phyloP scores from a whole-genome alignment of 805 yeast species.

The Grigorovia transvaalensis region DNA sequence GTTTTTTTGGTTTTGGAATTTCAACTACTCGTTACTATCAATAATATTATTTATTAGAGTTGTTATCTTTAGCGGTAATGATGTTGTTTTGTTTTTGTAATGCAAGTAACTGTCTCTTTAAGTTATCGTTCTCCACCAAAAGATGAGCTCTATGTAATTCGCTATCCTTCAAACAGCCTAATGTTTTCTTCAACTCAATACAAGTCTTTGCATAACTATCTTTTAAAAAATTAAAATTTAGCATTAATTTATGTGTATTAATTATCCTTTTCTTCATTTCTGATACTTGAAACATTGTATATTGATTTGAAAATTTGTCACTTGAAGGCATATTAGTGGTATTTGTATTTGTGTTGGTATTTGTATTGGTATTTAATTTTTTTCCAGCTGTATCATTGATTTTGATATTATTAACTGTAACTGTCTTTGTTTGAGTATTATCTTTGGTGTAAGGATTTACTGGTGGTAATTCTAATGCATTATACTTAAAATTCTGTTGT shows the following conservation, averaged over 20 bases:
- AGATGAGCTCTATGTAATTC: constrained; percentile 30
- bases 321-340: background rate
- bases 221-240: constrained; percentile 26
- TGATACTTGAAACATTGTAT: constrained; percentile 23
- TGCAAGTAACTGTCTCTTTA: constrained; percentile 19
- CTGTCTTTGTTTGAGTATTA: constrained; percentile 2
- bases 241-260: constrained; percentile 25
- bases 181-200: constrained; percentile 25
- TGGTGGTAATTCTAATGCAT: background rate
- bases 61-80: background rate
- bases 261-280: constrained; percentile 26
- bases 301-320: constrained; percentile 21
- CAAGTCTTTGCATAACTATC: constrained; percentile 27
- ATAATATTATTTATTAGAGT: background rate
- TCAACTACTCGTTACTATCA: no score
- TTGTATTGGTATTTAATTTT: background rate
- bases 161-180: constrained; percentile 28
- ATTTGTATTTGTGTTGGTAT: no score
- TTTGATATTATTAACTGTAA: background rate
- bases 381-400: background rate
- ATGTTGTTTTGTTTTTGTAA: constrained; percentile 4
- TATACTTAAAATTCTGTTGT: background rate
- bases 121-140: constrained; percentile 29
- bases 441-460: background rate
- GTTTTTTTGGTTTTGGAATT: background rate